Evolutionary conservation across 2,329 filamentous ascomycete species (phyloP), one percentile per base, ranked within the genome.

Genomic region (Juglanconis oblonga): DNA sequence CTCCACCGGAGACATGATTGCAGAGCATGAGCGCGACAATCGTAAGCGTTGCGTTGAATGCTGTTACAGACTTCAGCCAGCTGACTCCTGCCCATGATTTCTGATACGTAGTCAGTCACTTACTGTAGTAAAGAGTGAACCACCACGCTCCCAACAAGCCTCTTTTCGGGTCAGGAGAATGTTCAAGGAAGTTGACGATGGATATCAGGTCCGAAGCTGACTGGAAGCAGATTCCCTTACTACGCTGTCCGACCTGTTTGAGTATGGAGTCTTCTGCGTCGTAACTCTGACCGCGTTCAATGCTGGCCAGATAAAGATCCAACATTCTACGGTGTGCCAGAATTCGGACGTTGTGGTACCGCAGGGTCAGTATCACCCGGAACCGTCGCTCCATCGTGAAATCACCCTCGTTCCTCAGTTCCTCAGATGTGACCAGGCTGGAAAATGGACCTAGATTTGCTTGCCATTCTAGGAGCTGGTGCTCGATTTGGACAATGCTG

Each of bases 401-500:
- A 10, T 61, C 32, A 35, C 53, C 32, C 35, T 64, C 49, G 55
- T 64, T 54, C 51, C 62, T 58, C 53, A 74, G 55, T 51, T 70
- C 65, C 24, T 61, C 49, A 7, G 67, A 55, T 3, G 64, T 61
- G 14, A 67, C 64, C 3, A 75, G 68, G 3, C 50, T 55, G 11
- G 74, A 64, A 0, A 65, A 50, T 1, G 64, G 51, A 3, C 76
- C 71, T 7, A 79, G 65, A 5, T 65, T 57, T 11, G 67, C 59
- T 44, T 73, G 67, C 78, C 77, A 80, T 31, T 70, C 66, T 2
- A 68, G 62, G 3, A 80, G 68, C 47, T 75, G 71, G 31, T 74
- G 72, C 53, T 78, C 75, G 5, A 74, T 68, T 32, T 70, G 67
- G 8, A 79, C 70, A 2, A 78, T 68, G 3, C 72, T 68, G 0